Conservation (phyloP, 2,329 filamentous ascomycete species). For the Fusarium sp. region DNA sequence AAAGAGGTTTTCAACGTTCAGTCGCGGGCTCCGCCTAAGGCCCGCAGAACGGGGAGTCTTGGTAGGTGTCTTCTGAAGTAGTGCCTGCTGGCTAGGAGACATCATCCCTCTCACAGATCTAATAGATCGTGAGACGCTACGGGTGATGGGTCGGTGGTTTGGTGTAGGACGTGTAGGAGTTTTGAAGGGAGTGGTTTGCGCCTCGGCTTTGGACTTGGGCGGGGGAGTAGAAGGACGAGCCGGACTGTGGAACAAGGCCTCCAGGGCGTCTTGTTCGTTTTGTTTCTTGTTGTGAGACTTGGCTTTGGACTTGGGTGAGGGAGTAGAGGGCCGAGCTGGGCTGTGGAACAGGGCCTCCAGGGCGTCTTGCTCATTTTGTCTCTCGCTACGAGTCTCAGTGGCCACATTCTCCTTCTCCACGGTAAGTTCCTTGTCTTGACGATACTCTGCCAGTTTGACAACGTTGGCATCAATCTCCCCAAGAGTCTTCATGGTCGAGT, state of each 20-base stretch:
- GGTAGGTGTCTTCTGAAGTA: constrained; percentile 60
- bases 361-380: constrained; percentile 56
- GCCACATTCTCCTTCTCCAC: constrained; percentile 57
- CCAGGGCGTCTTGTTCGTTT: constrained; percentile 61
- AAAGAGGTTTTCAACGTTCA: constrained; percentile 50
- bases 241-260: constrained; percentile 71
- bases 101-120: constrained; percentile 55
- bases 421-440: constrained; percentile 48
- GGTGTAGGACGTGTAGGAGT: constrained; percentile 70
- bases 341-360: constrained; percentile 73
- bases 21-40: constrained; percentile 55
- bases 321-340: constrained; percentile 60
- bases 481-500: constrained; percentile 67
- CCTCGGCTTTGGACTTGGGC: constrained; percentile 53
- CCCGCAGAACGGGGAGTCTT: constrained; percentile 52
- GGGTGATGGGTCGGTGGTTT: constrained; percentile 66
- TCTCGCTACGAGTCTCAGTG: constrained; percentile 52
- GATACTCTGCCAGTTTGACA: constrained; percentile 54
- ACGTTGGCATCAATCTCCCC: constrained; percentile 64
- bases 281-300: constrained; percentile 15
- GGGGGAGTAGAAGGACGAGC: constrained; percentile 61
- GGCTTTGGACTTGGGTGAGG: constrained; percentile 57
- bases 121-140: constrained; percentile 66
- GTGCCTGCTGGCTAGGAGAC: constrained; percentile 54
- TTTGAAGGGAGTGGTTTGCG: constrained; percentile 60